Conservation (phyloP, 192 early-diverging fungal genomes). For the Powellomyces hirtus region DNA sequence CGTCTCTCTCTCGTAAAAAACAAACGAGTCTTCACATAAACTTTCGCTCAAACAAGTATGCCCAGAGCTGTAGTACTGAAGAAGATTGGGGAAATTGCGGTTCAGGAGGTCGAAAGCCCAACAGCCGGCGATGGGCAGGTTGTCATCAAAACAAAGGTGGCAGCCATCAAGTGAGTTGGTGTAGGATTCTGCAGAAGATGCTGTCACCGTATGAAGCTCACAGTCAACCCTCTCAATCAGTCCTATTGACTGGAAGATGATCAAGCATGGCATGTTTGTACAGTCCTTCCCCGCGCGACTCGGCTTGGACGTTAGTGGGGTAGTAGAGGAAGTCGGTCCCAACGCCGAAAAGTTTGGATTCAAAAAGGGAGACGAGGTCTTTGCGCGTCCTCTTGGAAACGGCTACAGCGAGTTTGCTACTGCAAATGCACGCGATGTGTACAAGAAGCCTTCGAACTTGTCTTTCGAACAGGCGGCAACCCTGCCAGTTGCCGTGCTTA, state of each 20-base stretch:
- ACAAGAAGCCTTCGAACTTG: constrained; percentile 13
- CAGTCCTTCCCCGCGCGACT: constrained; percentile 10
- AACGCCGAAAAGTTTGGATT: constrained; percentile 4
- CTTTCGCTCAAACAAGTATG: too few relatives aligned
- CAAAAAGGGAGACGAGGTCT: constrained; percentile 21
- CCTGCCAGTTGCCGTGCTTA: not conserved
- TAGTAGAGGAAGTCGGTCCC: constrained; percentile 5
- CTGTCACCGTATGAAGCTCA: not conserved
- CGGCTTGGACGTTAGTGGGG: constrained; percentile 21
- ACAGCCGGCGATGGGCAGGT: constrained; percentile 4
- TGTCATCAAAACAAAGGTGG: constrained; percentile 1
- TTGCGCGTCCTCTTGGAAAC: not conserved
- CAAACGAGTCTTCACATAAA: too few relatives aligned
- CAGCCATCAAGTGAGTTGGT: constrained; percentile 18
- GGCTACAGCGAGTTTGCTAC: constrained; percentile 18
- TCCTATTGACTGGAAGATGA: constrained; percentile 17
- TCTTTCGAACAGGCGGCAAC: constrained; percentile 23
- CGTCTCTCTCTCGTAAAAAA: too few relatives aligned
- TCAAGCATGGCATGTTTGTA: constrained; percentile 9
- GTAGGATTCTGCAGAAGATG: not conserved
- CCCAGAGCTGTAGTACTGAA: constrained; percentile 13
- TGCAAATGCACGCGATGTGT: not conserved
- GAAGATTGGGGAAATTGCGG: not conserved
- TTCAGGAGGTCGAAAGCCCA: constrained; percentile 6
- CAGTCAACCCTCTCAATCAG: not conserved